Evolutionary conservation across 2,329 filamentous ascomycete species (phyloP), one percentile per base, ranked within the genome.

Genomic region (Fusarium buharicum): DNA sequence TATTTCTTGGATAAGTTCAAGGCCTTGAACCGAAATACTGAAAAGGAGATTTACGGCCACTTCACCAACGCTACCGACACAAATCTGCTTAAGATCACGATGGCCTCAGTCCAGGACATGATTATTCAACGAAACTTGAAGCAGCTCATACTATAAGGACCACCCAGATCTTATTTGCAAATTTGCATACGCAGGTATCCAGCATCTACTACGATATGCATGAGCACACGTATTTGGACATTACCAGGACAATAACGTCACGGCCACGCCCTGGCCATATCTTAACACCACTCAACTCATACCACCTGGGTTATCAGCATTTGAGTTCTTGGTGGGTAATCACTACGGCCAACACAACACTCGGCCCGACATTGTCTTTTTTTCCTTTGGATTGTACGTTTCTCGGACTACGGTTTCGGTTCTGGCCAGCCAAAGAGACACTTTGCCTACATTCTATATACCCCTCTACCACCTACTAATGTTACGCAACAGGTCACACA

Each of bases 101-200:
- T 94, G 91, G 84, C 86, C 63, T 92, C 90, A 11, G 91, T 94
- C 51, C 90, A 94, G 77, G 91, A 94, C 75, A 94, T 92, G 88
- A 91, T 93, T 70, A 92, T 93, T 71, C 90, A 93, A 77, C 89
- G 89, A 74, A 93, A 93, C 74, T 82, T 93, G 52, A 91, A 92
- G 78, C 89, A 90, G 77, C 80, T 93, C 71, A 91, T 93, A 60
- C 63, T 76, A 62, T 76, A 70, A 70, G 54, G 41, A 59, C 60
- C 50, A 20, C 18, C 11, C 24, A 20, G 9, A 36, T 30, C 28
- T 37, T 40, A 18, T 11, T 45, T 20, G 44, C 24, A 33, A 50
- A 38, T 49, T 50, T 34, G 18, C 36, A 38, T 53, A 24, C 36
- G 36, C 33, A 51, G 18, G 40, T 18, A 43, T 33, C 24, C 20